Evolutionary conservation across 192 early-diverging fungal species (phyloP), one percentile per base, ranked within the genome.

Genomic region (Backusella australiensis): DNA sequence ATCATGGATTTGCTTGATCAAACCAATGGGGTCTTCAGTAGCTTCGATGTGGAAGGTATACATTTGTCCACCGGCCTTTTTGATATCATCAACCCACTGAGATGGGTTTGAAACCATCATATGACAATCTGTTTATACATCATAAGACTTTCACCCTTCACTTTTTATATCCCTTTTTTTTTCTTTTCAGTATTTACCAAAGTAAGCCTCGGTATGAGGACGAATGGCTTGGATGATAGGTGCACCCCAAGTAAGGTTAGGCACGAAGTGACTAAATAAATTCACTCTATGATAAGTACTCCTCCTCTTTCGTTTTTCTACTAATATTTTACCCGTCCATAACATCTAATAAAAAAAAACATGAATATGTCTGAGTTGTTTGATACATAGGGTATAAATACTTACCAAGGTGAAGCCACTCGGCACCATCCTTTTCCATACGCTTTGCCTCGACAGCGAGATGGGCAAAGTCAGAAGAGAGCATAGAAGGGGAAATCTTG

Each of bases 11-110:
- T 86, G 74, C 42, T 93, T 90, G 77, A 99, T 96, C 17, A 99
- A 83, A 3, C 88, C 89, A 0, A 83, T 74, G 14, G 94, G 85
- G 32, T 97, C 88, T 0, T 92, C 72, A 11, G 96, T 93, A 0
- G 95, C 95, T 79, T 99, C 97, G 72, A 94, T 90, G 82, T 99
- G 97, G 85, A 99, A 97, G 69, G 92, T 95, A 78, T 93, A 95
- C 80, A 93, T 82, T 63, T 90, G 87, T 38, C 94, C 94, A 7
- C 97, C 97, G 3, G 96, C 96, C 67, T 89, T 91, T 2, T 95
- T 94, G 82, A 96, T 96, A 78, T 99, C 97, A 71, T 94, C 91
- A 12, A 99, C 94, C 97, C 97, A 99, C 83, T 87, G 81, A 41
- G 86, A 83, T 39, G 85, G 85, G 41, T 89, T 76, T 29, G 86